phyloP scores from a whole-genome alignment of 2,329 filamentous ascomycete species.

The Aspergillus sp. region DNA sequence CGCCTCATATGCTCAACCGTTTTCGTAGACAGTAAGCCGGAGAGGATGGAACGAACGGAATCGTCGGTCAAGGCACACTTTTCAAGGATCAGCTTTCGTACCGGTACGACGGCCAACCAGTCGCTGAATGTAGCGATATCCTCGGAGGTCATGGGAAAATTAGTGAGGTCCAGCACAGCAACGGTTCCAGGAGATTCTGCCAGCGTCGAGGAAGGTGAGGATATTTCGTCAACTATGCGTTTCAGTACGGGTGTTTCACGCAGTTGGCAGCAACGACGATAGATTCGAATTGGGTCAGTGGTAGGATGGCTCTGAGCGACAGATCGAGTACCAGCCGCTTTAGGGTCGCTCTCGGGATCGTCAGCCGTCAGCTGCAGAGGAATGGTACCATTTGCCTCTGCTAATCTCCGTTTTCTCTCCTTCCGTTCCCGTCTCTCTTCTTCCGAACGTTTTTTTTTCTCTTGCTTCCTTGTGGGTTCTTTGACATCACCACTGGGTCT shows the following conservation, averaged over 20 bases:
- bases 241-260: slow-evolving; percentile 91
- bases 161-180: slow-evolving; percentile 79
- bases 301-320: slow-evolving; percentile 73
- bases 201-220: slow-evolving; percentile 68
- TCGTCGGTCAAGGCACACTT: slow-evolving; percentile 87
- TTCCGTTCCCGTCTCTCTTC: slow-evolving; percentile 91
- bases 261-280: slow-evolving; percentile 90
- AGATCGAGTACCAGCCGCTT: slow-evolving; percentile 45
- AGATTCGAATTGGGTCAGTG: slow-evolving; percentile 89
- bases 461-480: slow-evolving; percentile 74
- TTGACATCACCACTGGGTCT: slow-evolving; percentile 36
- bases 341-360: slow-evolving; percentile 62
- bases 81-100: slow-evolving; percentile 83
- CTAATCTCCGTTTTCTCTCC: slow-evolving; percentile 81
- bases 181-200: slow-evolving; percentile 73
- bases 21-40: slow-evolving; percentile 81
- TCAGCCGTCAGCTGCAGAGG: slow-evolving; percentile 82
- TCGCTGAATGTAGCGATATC: slow-evolving; percentile 89
- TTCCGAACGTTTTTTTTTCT: slow-evolving; percentile 95
- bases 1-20: slow-evolving; percentile 62
- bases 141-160: slow-evolving; percentile 79
- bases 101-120: slow-evolving; percentile 89
- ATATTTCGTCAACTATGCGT: slow-evolving; percentile 87
- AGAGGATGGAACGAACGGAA: slow-evolving; percentile 81
- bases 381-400: slow-evolving; percentile 83